Evolutionary conservation across 2,329 filamentous ascomycete species (phyloP).

Genomic region (Cadophora gregata): DNA sequence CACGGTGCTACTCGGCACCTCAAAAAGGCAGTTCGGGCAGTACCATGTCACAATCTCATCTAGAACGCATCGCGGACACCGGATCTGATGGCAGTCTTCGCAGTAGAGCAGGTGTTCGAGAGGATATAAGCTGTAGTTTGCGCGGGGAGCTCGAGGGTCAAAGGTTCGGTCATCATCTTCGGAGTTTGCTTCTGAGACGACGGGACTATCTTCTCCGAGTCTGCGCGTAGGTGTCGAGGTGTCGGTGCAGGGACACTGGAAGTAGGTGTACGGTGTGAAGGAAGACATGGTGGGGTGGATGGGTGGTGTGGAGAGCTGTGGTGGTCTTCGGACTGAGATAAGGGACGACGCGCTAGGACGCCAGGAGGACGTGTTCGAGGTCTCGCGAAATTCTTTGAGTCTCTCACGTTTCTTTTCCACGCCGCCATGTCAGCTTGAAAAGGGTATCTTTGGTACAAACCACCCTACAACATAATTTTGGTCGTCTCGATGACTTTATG

Average conservation of each 20-base stretch:
- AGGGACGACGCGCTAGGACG: conserved; percentile 26
- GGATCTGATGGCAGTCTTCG: conserved; percentile 95
- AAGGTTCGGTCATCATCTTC: conserved; percentile 82
- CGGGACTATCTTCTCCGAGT: conserved; percentile 46
- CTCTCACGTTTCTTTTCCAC: too few relatives aligned
- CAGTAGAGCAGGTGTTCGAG: conserved; percentile 95
- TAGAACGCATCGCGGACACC: conserved; percentile 87
- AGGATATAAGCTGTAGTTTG: conserved; percentile 91
- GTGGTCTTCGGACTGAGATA: conserved; percentile 19
- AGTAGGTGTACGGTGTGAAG: conserved; percentile 67
- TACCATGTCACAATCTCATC: conserved; percentile 97
- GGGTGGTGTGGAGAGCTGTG: conserved; percentile 13
- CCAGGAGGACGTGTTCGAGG: background rate
- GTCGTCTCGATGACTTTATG: too few relatives aligned
- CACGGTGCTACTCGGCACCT: conserved; percentile 91
- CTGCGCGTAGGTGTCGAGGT: conserved; percentile 42
- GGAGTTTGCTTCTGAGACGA: conserved; percentile 45
- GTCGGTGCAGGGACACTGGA: conserved; percentile 70
- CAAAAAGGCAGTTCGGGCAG: conserved; percentile 93
- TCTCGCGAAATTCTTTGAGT: too few relatives aligned
- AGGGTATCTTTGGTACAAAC: too few relatives aligned
- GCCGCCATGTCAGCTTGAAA: too few relatives aligned
- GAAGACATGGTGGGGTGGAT: conserved; percentile 51
- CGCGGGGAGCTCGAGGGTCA: conserved; percentile 81
- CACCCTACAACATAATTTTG: too few relatives aligned